Base-by-base conservation (phyloP, 2,329 filamentous ascomycete species). In the Trichoderma harzianum region DNA sequence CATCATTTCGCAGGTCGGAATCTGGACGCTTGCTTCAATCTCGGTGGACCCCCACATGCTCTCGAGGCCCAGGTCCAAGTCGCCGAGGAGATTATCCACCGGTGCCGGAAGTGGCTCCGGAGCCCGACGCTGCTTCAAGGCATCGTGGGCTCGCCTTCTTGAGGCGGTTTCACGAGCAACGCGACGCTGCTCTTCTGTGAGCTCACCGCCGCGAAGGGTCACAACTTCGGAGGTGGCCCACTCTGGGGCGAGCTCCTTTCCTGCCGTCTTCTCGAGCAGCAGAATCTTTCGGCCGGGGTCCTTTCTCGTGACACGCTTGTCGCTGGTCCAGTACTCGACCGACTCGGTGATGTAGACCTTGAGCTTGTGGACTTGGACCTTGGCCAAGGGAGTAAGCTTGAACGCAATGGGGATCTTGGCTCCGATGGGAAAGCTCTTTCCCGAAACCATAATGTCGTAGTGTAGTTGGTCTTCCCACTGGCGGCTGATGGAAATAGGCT, bases 381-480 rank as follows among this genome's bases (percentile, higher is more conserved):
- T 98, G 73, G 95, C 94, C 26, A 98, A 83, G 0, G 95, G 95
- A 0, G 94, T 97, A 75, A 98, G 86, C 81, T 97, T 97, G 85
- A 98, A 97, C 1, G 94, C 94, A 72, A 98, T 96, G 1, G 95
- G 95, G 18, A 98, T 93, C 77, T 93, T 93, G 51, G 92, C 89
- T 18, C 95, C 95, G 24, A 98, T 88, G 0, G 95, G 93, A 73
- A 98, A 98, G 0, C 94, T 97, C 85, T 97, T 97, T 69, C 95
- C 95, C 1, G 94, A 97, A 69, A 98, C 97, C 79, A 97, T 91
- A 76, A 98, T 97, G 77, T 98, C 95, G 82, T 98, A 98, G 78
- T 97, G 94, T 36, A 98, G 85, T 78, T 97, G 95, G 76, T 98
- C 94, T 79, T 98, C 95, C 95, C 95, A 98, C 74, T 93, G 94